A percentile compares a stretch with the other conserved stretches of the same genome.
Conservation (phyloP, 306 rosid genomes). For the Sechiopsis laciniata region DNA sequence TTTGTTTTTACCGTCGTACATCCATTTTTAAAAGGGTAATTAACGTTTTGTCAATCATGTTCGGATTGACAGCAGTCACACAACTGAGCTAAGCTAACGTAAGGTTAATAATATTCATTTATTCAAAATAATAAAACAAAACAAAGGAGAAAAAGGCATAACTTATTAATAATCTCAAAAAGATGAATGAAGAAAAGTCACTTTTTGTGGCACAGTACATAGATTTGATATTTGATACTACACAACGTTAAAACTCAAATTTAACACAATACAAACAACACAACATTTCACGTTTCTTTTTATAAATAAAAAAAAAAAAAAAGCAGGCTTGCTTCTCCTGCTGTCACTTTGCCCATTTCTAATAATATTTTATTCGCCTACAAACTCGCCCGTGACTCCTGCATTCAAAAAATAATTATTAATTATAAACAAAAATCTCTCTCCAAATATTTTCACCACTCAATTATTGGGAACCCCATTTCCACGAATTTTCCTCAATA, state of each 20-base stretch:
- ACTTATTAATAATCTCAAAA: not conserved
- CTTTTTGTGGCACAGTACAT: not conserved
- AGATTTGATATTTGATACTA: not conserved
- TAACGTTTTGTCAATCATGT: no score
- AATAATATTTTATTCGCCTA: not conserved
- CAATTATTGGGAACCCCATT: not conserved
- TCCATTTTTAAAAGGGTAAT: no score
- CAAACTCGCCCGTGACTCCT: slow-evolving; percentile 7
- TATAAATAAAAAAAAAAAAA: not conserved
- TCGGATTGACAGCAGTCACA: no score
- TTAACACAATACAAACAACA: not conserved
- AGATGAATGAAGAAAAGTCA: not conserved
- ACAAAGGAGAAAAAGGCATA: not conserved
- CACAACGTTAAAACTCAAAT: not conserved
- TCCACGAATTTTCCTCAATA: not conserved
- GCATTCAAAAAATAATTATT: not conserved
- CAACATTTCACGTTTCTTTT: not conserved
- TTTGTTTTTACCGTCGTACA: no score
- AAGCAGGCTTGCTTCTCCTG: not conserved
- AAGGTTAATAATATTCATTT: no score
- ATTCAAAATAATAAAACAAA: no score
- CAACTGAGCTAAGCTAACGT: no score
- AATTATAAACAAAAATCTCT: not conserved
- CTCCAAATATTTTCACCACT: not conserved
- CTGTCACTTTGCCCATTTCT: not conserved